phyloP scores from a whole-genome alignment of 305 asterid genomes.

The Solanum hybrid region DNA sequence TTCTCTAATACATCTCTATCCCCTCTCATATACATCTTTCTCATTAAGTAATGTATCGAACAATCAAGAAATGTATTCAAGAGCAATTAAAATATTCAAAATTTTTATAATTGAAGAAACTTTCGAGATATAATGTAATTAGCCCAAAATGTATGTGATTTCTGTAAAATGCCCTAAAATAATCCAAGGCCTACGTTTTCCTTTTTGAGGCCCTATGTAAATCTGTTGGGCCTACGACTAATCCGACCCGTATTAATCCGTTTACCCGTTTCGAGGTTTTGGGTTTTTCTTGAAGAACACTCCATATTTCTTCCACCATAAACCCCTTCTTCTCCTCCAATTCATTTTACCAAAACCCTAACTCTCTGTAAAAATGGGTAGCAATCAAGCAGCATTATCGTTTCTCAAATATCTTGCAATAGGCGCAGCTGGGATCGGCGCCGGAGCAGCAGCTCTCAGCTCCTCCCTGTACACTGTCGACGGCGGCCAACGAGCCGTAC shows the following conservation, averaged over 20 bases:
- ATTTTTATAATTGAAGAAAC: too few relatives aligned
- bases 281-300: background rate
- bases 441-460: slow-evolving; percentile 32
- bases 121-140: too few relatives aligned
- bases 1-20: too few relatives aligned
- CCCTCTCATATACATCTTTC: too few relatives aligned
- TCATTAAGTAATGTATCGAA: too few relatives aligned
- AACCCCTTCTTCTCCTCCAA: background rate
- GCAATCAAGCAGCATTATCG: slow-evolving; percentile 39
- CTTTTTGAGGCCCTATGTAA: background rate
- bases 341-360: slow-evolving; percentile 2
- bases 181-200: background rate
- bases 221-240: too few relatives aligned
- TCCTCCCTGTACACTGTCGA: slow-evolving; percentile 82
- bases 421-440: slow-evolving; percentile 52
- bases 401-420: slow-evolving; percentile 54
- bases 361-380: slow-evolving; percentile 34
- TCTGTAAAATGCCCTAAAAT: too few relatives aligned
- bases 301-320: background rate
- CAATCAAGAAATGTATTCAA: too few relatives aligned
- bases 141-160: too few relatives aligned
- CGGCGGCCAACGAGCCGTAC: slow-evolving; percentile 89
- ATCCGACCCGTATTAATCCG: background rate
- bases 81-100: too few relatives aligned
- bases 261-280: background rate